Conservation (phyloP, 352 stramenopile genomes). For the Globisporangium cylindrosporum region DNA sequence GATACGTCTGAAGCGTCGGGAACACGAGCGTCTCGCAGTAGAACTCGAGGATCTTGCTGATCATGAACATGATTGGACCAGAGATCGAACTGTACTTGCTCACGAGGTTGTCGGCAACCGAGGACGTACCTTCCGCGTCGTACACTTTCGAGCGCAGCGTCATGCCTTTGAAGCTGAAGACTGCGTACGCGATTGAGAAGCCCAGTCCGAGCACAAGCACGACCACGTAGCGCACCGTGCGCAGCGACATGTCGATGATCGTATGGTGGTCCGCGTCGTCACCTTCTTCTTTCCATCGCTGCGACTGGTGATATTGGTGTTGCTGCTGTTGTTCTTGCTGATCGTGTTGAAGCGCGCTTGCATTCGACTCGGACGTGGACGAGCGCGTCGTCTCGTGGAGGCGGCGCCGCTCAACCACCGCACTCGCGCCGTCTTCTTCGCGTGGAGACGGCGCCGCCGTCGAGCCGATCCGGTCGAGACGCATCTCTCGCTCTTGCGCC, state of each 20-base stretch:
- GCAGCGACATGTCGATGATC: conserved; percentile 24
- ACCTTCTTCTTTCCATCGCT: conserved; percentile 12
- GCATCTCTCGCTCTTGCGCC: background rate
- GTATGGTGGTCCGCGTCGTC: conserved; percentile 22
- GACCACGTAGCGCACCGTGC: conserved; percentile 19
- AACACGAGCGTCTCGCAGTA: conserved; percentile 26
- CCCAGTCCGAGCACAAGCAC: conserved; percentile 21
- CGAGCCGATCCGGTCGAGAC: conserved; percentile 11
- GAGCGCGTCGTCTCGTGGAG: conserved; percentile 1
- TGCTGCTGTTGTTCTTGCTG: background rate
- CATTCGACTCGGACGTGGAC: conserved; percentile 13
- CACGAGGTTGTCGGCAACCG: conserved; percentile 12
- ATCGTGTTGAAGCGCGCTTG: background rate
- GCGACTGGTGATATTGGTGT: background rate
- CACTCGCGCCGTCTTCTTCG: background rate
- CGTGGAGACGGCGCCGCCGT: background rate
- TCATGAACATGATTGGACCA: conserved; percentile 18
- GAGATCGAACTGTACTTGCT: conserved; percentile 19
- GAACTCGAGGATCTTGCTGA: conserved; percentile 21
- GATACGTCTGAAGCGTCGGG: conserved; percentile 22
- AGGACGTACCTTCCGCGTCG: conserved; percentile 16
- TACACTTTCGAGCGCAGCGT: conserved; percentile 10
- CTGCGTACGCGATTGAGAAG: conserved; percentile 16
- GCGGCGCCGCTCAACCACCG: background rate
- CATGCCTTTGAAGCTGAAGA: conserved; percentile 19